Conservation (phyloP, 805 yeast species). For the Wickerhamomyces hampshirensis region DNA sequence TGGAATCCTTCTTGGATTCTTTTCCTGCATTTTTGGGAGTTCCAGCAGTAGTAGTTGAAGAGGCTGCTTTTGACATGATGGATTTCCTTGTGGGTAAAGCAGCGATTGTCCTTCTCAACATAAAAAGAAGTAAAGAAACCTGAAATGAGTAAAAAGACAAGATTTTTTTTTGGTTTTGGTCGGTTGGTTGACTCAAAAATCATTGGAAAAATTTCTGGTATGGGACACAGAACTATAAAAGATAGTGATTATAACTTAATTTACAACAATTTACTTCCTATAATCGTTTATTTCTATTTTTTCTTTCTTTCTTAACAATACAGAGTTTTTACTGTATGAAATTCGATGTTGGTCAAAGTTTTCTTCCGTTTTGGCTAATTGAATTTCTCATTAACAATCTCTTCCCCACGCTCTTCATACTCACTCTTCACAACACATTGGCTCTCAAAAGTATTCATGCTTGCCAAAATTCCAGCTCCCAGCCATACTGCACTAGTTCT, state of each 20-base stretch:
- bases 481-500: slow-evolving; percentile 70
- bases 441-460: slow-evolving; percentile 78
- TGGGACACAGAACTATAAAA: neutral
- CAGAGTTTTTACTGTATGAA: too few relatives aligned
- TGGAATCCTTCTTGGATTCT: slow-evolving; percentile 31
- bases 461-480: slow-evolving; percentile 74
- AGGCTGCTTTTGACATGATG: slow-evolving; percentile 4
- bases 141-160: too few relatives aligned
- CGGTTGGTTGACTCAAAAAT: neutral
- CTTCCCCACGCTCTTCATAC: slow-evolving; percentile 65
- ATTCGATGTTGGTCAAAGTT: too few relatives aligned
- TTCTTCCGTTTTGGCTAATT: slow-evolving; percentile 31
- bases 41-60: neutral
- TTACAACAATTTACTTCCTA: too few relatives aligned
- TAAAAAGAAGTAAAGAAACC: neutral
- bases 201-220: neutral
- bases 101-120: neutral
- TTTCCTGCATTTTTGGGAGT: slow-evolving; percentile 7
- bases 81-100: neutral
- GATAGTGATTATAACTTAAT: too few relatives aligned
- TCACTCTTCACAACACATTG: slow-evolving; percentile 70
- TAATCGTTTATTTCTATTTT: too few relatives aligned
- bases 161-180: neutral
- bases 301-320: too few relatives aligned
- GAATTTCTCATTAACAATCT: slow-evolving; percentile 39